These are phyloP conservation scores for Calocybe cyanea DNA, from an alignment of 768 basidiomycete species.

Conservation along the genomic window DNA sequence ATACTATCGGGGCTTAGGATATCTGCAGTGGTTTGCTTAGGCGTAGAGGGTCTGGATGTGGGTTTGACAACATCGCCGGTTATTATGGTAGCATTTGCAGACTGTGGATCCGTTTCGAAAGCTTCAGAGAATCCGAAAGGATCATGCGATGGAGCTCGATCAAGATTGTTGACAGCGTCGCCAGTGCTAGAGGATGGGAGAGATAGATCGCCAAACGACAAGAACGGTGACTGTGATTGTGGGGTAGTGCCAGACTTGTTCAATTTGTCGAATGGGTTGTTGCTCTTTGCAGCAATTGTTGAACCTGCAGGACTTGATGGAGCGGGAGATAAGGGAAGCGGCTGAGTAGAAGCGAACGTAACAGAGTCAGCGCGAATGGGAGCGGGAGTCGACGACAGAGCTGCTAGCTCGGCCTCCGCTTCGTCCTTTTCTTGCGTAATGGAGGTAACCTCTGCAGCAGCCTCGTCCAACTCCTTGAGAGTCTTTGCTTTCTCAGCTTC, in stretches of 20 bases:
- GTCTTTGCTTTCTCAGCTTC: constrained; percentile 72
- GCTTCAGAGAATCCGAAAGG: constrained; percentile 50
- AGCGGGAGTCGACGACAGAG: constrained; percentile 19
- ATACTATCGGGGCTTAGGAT: constrained; percentile 11
- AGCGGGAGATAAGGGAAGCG: constrained; percentile 71
- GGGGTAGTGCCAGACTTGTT: constrained; percentile 42
- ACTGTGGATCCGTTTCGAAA: constrained; percentile 17
- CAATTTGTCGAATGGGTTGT: constrained; percentile 87
- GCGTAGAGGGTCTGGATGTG: constrained; percentile 9
- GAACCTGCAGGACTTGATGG: constrained; percentile 47
- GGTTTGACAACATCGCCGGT: not conserved
- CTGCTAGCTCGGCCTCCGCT: constrained; percentile 47
- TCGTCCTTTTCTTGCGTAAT: constrained; percentile 54
- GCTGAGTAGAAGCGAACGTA: constrained; percentile 62
- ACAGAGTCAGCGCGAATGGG: constrained; percentile 41
- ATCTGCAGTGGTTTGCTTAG: constrained; percentile 17
- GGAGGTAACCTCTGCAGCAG: constrained; percentile 47
- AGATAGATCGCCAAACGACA: constrained; percentile 40
- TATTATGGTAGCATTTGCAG: not conserved
- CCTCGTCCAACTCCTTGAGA: constrained; percentile 71
- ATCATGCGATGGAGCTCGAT: constrained; percentile 30
- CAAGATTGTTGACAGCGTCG: constrained; percentile 16
- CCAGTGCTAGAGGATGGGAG: constrained; percentile 33
- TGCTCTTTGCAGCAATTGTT: constrained; percentile 55
- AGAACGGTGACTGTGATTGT: constrained; percentile 60